Evolutionary conservation across 805 yeast species (phyloP).

Genomic region (Suhomyces canberraensis): DNA sequence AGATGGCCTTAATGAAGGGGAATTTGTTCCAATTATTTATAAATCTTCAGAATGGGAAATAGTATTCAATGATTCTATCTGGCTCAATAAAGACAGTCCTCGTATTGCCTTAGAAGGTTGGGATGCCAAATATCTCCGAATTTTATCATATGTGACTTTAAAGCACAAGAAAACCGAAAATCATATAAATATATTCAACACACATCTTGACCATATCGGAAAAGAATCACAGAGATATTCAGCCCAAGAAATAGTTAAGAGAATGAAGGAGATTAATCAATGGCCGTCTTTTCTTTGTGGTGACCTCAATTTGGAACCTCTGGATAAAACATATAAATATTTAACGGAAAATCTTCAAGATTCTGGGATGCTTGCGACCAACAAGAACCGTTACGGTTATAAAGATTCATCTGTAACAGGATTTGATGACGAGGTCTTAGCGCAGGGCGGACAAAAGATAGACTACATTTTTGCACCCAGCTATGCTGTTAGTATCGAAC

Average conservation of each 20-base stretch:
- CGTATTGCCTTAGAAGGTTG: slow-evolving; percentile 13
- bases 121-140: slow-evolving; percentile 19
- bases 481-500: slow-evolving; percentile 15
- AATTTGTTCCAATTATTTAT: slow-evolving; percentile 17
- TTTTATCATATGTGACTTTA: slow-evolving; percentile 17
- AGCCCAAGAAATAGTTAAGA: slow-evolving; percentile 8
- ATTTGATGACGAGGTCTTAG: slow-evolving; percentile 24
- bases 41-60: slow-evolving; percentile 15
- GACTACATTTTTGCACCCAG: slow-evolving; percentile 32
- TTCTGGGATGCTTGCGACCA: slow-evolving; percentile 17
- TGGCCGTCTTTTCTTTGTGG: slow-evolving; percentile 35
- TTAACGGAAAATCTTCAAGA: slow-evolving; percentile 16
- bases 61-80: slow-evolving; percentile 14
- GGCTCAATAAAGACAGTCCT: slow-evolving; percentile 14
- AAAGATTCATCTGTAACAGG: slow-evolving; percentile 30
- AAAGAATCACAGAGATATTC: slow-evolving; percentile 9
- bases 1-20: slow-evolving; percentile 16
- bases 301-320: slow-evolving; percentile 26
- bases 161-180: slow-evolving; percentile 9
- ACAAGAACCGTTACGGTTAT: slow-evolving; percentile 27
- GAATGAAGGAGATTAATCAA: slow-evolving; percentile 11
- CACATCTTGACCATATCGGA: slow-evolving; percentile 20
- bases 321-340: slow-evolving; percentile 17
- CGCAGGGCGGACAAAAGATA: slow-evolving; percentile 27
- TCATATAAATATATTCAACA: slow-evolving; percentile 17